phyloP scores from a whole-genome alignment of 805 yeast species.

The Metschnikowia anglica region DNA sequence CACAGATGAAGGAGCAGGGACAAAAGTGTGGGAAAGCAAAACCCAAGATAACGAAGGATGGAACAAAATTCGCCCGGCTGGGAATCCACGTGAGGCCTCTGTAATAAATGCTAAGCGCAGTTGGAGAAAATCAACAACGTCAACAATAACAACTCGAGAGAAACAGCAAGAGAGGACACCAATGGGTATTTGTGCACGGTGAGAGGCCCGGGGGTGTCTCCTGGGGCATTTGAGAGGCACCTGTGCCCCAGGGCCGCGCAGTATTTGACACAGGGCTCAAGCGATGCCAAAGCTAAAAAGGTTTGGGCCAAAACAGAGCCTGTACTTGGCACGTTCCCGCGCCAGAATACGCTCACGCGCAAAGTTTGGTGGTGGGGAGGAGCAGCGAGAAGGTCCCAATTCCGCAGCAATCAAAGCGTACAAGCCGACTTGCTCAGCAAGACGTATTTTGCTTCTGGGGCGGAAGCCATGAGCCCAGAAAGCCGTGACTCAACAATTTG shows the following conservation, averaged over 20 bases:
- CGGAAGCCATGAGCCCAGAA: too few relatives aligned
- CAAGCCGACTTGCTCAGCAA: too few relatives aligned
- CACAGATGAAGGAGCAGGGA: background rate
- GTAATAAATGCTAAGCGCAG: background rate
- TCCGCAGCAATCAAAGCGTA: too few relatives aligned
- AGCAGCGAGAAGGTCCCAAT: too few relatives aligned
- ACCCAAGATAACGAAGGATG: background rate
- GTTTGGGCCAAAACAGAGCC: slow-evolving; percentile 11
- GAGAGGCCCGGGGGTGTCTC: background rate
- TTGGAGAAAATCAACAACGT: background rate
- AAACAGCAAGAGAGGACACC: background rate
- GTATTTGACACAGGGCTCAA: slow-evolving; percentile 5
- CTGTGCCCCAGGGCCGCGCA: slow-evolving; percentile 1
- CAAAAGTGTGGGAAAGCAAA: background rate
- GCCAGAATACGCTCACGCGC: background rate
- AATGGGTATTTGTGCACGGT: background rate
- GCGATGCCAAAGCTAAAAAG: slow-evolving; percentile 4
- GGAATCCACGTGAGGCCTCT: too few relatives aligned
- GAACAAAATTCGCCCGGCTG: too few relatives aligned
- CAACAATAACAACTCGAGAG: slow-evolving; percentile 1
- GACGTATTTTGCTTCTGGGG: too few relatives aligned
- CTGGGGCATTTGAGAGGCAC: slow-evolving; percentile 3
- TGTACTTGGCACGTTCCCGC: slow-evolving; percentile 3
- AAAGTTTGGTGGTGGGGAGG: background rate
- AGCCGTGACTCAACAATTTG: background rate